Base-by-base conservation (phyloP, 2,329 filamentous ascomycete species). In the Venturia effusa region DNA sequence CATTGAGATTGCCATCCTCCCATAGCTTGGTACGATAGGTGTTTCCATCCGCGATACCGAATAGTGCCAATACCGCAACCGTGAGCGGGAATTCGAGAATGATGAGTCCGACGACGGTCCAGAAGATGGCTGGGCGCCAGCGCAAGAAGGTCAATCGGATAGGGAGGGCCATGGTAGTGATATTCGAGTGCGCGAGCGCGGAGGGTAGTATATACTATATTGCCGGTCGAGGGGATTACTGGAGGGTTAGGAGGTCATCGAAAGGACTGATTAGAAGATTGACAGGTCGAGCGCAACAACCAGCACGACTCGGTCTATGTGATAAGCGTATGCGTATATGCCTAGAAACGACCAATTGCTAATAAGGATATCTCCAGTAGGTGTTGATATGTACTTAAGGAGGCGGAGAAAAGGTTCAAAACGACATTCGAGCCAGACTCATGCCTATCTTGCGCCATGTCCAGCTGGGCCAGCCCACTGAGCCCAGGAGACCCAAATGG, bases 11-110 rank as follows among this genome's bases (percentile, higher is more conserved):
- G 67, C 89, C 89, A 69, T 91, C 84, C 71, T 81, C 78, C 89
- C 89, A 93, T 69, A 92, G 77, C 68, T 81, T 83, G 10, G 85
- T 86, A 59, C 89, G 84, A 74, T 87, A 92, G 63, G 86, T 80
- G 72, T 92, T 83, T 19, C 89, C 88, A 68, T 88, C 85, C 40
- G 88, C 83, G 70, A 92, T 84, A 68, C 85, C 88, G 72, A 88
- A 89, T 62, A 92, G 80, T 43, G 88, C 81, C 67, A 93, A 81
- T 61, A 83, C 77, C 19, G 85, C 81, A 64, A 93, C 79, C 30
- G 86, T 83, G 67, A 86, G 81, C 43, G 77, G 75, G 62, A 92
- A 80, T 76, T 93, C 89, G 61, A 85, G 71, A 61, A 83, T 70
- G 78, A 92, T 83, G 67, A 89, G 78, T 60, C 73, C 79, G 67